These are phyloP conservation scores for Neurospora sp. DNA, from an alignment of 2,329 filamentous ascomycete species.

Conservation along the genomic window DNA sequence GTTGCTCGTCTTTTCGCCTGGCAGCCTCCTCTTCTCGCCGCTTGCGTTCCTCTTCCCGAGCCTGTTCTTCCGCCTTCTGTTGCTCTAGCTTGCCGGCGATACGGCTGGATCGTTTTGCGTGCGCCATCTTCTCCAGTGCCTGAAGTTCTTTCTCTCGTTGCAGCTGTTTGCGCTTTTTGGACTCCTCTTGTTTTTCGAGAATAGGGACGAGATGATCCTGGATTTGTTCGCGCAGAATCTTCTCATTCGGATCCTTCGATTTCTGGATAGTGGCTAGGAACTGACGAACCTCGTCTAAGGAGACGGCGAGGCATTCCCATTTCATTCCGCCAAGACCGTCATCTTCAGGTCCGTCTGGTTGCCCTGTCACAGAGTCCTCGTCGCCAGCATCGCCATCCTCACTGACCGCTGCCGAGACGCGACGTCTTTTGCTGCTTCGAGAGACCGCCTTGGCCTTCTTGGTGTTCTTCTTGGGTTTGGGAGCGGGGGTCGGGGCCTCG, in stretches of 20 bases:
- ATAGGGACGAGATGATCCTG: constrained; percentile 73
- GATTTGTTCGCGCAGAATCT: constrained; percentile 61
- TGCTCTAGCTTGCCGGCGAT: constrained; percentile 75
- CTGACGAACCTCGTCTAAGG: constrained; percentile 62
- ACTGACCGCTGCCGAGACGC: constrained; percentile 33
- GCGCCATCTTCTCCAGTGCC: constrained; percentile 78
- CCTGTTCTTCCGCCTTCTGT: constrained; percentile 63
- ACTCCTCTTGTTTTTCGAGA: constrained; percentile 68
- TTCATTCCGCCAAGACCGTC: constrained; percentile 65
- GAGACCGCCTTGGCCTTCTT: constrained; percentile 54
- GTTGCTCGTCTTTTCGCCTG: constrained; percentile 57
- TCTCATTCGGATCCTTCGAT: constrained; percentile 77
- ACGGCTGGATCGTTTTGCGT: constrained; percentile 85
- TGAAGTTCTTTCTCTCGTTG: constrained; percentile 69
- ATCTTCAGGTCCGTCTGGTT: constrained; percentile 32
- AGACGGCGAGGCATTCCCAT: constrained; percentile 88
- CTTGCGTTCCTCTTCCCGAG: constrained; percentile 60
- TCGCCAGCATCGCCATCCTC: constrained; percentile 29
- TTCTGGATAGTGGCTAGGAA: constrained; percentile 65
- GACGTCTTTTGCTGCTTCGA: constrained; percentile 65
- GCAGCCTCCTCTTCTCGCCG: constrained; percentile 53
- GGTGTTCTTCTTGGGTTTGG: constrained; percentile 54
- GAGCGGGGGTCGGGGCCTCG: constrained; percentile 56
- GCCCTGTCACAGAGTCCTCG: constrained; percentile 17
- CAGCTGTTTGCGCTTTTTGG: constrained; percentile 59